Evolutionary conservation across 148 eudicot genomes (phyloP).

Genomic region (Fagopyrum tataricum): DNA sequence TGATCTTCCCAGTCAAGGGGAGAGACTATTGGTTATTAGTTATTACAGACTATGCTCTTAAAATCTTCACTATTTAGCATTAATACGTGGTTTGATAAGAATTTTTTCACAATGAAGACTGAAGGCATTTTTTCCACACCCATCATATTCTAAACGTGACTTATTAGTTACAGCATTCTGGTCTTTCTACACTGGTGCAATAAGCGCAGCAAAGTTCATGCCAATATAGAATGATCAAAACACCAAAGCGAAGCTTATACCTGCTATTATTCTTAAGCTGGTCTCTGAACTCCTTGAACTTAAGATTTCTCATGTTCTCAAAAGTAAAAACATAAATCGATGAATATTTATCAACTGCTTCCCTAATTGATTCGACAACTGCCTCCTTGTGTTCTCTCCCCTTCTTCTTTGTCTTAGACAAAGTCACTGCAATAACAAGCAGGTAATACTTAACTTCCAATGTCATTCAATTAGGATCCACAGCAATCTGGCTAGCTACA

Average conservation of each 20-base stretch:
- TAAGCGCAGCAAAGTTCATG: not conserved
- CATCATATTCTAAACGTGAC: too few relatives aligned
- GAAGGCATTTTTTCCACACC: not conserved
- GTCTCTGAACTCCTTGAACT: conserved; percentile 85
- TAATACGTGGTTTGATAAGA: not conserved
- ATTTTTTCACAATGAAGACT: not conserved
- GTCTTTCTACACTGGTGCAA: not conserved
- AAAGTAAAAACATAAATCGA: conserved; percentile 65
- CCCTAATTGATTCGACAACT: conserved; percentile 59
- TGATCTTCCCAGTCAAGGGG: not conserved
- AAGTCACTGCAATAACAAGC: conserved; percentile 50
- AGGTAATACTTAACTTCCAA: not conserved
- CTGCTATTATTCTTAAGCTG: conserved; percentile 71
- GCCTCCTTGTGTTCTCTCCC: conserved; percentile 76
- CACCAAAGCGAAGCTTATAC: conserved; percentile 20
- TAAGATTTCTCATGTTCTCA: conserved; percentile 93
- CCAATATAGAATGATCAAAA: not conserved
- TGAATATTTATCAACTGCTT: conserved; percentile 52
- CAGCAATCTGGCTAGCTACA: not conserved
- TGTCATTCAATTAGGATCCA: not conserved
- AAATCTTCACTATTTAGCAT: not conserved
- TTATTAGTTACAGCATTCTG: too few relatives aligned
- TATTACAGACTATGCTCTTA: not conserved
- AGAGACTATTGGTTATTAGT: not conserved
- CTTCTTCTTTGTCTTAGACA: conserved; percentile 94